Evolutionary conservation across 352 stramenopile species (phyloP).

Genomic region (Phytophthora pini): DNA sequence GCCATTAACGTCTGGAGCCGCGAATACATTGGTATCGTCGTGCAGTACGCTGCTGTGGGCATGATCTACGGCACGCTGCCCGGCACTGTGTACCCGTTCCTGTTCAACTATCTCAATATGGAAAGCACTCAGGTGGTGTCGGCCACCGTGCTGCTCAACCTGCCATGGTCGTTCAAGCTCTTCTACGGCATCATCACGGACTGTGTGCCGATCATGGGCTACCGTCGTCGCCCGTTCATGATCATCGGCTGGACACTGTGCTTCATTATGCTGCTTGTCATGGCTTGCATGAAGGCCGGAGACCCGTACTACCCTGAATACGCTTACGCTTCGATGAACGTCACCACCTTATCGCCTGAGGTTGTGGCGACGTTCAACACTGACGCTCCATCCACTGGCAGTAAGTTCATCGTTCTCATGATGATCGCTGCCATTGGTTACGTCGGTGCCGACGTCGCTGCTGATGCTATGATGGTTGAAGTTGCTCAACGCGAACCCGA

Average conservation of each 20-base stretch:
- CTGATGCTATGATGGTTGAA: slow-evolving; percentile 63
- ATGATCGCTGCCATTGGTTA: slow-evolving; percentile 57
- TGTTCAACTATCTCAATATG: slow-evolving; percentile 60
- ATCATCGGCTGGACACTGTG: slow-evolving; percentile 55
- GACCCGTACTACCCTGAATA: slow-evolving; percentile 50
- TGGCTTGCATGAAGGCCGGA: slow-evolving; percentile 47
- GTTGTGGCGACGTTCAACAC: slow-evolving; percentile 43
- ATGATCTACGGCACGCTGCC: slow-evolving; percentile 52
- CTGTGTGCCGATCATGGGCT: slow-evolving; percentile 56
- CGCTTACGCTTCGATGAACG: slow-evolving; percentile 37
- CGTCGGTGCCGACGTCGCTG: slow-evolving; percentile 52
- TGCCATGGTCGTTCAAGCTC: slow-evolving; percentile 67
- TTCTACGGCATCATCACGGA: slow-evolving; percentile 63
- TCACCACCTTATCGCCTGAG: slow-evolving; percentile 30
- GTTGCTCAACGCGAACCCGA: slow-evolving; percentile 57
- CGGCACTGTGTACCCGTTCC: slow-evolving; percentile 52
- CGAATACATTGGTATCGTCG: slow-evolving; percentile 51
- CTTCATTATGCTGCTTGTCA: slow-evolving; percentile 46
- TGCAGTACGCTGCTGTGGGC: slow-evolving; percentile 55
- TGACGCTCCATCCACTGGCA: slow-evolving; percentile 38
- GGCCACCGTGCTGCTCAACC: slow-evolving; percentile 43
- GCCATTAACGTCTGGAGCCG: slow-evolving; percentile 40
- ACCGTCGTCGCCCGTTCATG: slow-evolving; percentile 64
- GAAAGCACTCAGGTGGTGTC: slow-evolving; percentile 48
- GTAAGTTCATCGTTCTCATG: slow-evolving; percentile 54